phyloP scores from a whole-genome alignment of 116 monocot species.

The Trichopus zeylanicus region DNA sequence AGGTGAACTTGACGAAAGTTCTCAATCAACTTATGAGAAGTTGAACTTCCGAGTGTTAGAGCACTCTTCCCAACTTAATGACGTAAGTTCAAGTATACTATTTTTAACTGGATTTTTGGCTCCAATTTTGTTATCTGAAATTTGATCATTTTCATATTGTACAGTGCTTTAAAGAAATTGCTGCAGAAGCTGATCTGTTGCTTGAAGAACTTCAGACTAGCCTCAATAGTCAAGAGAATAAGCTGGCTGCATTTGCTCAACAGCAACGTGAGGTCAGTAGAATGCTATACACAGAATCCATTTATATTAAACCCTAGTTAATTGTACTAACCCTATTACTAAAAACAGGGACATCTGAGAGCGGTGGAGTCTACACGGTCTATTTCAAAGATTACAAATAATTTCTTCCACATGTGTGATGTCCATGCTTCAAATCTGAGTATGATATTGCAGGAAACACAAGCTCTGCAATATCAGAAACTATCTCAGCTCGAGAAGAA shows the following conservation, averaged over 20 bases:
- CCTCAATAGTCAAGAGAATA: slow-evolving; percentile 71
- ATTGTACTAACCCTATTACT: not conserved
- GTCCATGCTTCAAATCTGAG: slow-evolving; percentile 62
- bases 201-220: slow-evolving; percentile 71
- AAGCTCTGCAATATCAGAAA: slow-evolving; percentile 59
- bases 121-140: not conserved
- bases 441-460: slow-evolving; percentile 80
- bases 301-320: not conserved
- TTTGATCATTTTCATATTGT: not conserved
- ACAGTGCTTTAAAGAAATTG: slow-evolving; percentile 75
- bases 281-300: no score
- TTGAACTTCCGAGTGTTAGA: slow-evolving; percentile 58
- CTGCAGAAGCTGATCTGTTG: slow-evolving; percentile 72
- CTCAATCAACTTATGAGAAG: slow-evolving; percentile 55
- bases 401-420: slow-evolving; percentile 78
- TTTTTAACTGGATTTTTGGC: not conserved
- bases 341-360: slow-evolving; percentile 69
- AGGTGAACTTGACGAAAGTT: slow-evolving; percentile 76
- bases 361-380: slow-evolving; percentile 63
- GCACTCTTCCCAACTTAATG: slow-evolving; percentile 67
- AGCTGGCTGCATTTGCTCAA: slow-evolving; percentile 61
- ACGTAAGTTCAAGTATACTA: slow-evolving; percentile 72
- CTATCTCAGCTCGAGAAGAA: slow-evolving; percentile 88
- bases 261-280: slow-evolving; percentile 78
- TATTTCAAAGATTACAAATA: slow-evolving; percentile 67